Base-by-base conservation (phyloP, 2,329 filamentous ascomycete species). In the Paecilomyces dactylethromorphus region DNA sequence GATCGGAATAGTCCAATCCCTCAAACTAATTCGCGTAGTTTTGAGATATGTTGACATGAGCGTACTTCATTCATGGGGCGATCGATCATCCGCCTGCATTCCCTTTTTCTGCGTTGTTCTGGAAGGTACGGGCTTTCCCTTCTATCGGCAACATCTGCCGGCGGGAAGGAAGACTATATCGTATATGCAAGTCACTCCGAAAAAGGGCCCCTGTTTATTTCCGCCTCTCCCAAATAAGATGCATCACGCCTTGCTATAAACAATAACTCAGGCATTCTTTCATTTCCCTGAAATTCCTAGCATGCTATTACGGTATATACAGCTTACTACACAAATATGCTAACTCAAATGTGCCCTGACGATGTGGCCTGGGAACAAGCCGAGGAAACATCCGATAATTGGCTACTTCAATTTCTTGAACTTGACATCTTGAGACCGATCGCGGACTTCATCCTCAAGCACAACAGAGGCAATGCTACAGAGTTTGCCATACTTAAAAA, bases 311-410 rank as follows among this genome's bases (percentile, higher is more conserved):
- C 1, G n/a, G n/a, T n/a, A n/a, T n/a, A 39, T 39, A 3, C 3
- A 5, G 4, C 7, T n/a, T n/a, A 15, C 13, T 6, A n/a, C 35
- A 1, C 24, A 62, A 56, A 18, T 32, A 61, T 61, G 59, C 15
- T 51, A 29, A 7, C 52, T 18, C 57, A 24, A 24, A 60, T 63
- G 58, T 50, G 29, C 45, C 55, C 39, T 29, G 56, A 64, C 45
- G 63, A 64, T 35, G 55, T 60, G 12, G 56, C 62, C 29, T 64
- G 60, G 62, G 62, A 65, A 57, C 56, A 65, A 53, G 45, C 59
- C n/a, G 63, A 65, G 11, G 58, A 59, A 21, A 55, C 49, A 51
- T 57, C 63, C 22, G 60, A 63, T 33, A 58, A 55, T 18, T 62
- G 60, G 62, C 54, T 62, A 6, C 10, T 33, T 22, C 60, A 61